Conservation (phyloP, 208 protist species). For the Endotrypanum monterogeii region DNA sequence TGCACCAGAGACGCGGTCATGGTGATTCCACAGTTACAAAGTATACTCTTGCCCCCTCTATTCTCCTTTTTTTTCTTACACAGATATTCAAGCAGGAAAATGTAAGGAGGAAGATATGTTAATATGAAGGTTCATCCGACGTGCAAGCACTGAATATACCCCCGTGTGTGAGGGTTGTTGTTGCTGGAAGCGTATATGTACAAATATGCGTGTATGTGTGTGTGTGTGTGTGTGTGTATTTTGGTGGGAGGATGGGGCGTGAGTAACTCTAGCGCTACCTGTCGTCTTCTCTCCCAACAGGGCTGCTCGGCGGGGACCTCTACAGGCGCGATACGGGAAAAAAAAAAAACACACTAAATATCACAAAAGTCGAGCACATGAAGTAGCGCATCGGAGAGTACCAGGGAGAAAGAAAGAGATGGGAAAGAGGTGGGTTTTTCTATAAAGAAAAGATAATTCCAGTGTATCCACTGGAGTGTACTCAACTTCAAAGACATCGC, state of each 20-base stretch:
- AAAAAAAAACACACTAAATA: neutral
- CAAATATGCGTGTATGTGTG: neutral
- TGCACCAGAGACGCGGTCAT: neutral
- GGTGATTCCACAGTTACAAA: neutral
- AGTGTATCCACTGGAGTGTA: no score
- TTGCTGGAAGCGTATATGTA: no score
- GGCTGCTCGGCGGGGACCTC: neutral
- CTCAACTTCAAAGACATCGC: no score
- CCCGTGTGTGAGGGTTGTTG: neutral
- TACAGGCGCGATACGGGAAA: neutral
- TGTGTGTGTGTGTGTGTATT: neutral
- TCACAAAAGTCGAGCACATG: no score
- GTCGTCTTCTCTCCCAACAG: no score
- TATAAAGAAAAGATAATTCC: no score
- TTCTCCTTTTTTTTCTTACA: neutral
- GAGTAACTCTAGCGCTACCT: neutral
- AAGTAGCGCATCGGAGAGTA: neutral
- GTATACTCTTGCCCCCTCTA: no score
- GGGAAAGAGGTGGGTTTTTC: no score
- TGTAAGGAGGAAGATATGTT: neutral
- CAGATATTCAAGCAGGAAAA: neutral
- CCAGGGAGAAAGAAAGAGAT: neutral
- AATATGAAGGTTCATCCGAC: neutral
- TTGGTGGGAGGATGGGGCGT: neutral
- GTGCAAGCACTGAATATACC: neutral